Conservation (phyloP, 2,329 filamentous ascomycete species). For the Torrubiellomyces zombiae region DNA sequence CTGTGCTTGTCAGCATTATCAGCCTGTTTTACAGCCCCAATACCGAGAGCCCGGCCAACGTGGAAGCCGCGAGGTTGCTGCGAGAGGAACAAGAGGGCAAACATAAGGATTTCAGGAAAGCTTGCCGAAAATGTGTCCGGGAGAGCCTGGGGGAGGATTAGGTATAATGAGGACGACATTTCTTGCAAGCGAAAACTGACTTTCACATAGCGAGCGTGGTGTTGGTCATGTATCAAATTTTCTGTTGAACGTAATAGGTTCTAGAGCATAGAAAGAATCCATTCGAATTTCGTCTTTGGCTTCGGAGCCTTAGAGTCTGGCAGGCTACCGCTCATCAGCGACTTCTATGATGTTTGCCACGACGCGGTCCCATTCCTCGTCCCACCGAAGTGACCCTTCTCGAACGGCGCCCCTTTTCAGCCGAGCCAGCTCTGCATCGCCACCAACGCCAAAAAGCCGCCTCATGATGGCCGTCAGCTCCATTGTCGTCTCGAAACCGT, state of each 20-base stretch:
- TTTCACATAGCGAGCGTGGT: too few species aligned
- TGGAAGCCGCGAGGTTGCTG: constrained; percentile 81
- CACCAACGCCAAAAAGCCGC: constrained; percentile 41
- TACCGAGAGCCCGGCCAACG: constrained; percentile 87
- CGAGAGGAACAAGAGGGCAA: constrained; percentile 53
- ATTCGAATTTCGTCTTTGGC: too few species aligned
- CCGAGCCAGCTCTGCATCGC: constrained; percentile 34
- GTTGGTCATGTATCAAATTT: too few species aligned
- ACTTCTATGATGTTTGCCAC: constrained; percentile 55
- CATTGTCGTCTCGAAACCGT: constrained; percentile 58
- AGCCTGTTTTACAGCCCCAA: constrained; percentile 86
- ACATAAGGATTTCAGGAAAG: constrained; percentile 57
- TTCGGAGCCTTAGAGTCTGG: too few species aligned
- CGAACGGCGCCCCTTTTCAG: constrained; percentile 53
- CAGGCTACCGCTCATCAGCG: constrained; percentile 5
- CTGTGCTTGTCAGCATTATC: constrained; percentile 81
- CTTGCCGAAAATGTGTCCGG: constrained; percentile 62
- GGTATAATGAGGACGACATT: neutral
- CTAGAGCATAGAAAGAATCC: too few species aligned
- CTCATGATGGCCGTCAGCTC: constrained; percentile 48
- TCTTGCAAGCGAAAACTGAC: too few species aligned
- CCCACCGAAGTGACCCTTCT: constrained; percentile 70
- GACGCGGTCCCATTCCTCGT: constrained; percentile 80
- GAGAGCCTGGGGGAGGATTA: constrained; percentile 64
- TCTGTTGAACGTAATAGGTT: too few species aligned